These are phyloP conservation scores for Blastomyces percursus DNA, from an alignment of 2,329 filamentous ascomycete species.

Conservation along the genomic window DNA sequence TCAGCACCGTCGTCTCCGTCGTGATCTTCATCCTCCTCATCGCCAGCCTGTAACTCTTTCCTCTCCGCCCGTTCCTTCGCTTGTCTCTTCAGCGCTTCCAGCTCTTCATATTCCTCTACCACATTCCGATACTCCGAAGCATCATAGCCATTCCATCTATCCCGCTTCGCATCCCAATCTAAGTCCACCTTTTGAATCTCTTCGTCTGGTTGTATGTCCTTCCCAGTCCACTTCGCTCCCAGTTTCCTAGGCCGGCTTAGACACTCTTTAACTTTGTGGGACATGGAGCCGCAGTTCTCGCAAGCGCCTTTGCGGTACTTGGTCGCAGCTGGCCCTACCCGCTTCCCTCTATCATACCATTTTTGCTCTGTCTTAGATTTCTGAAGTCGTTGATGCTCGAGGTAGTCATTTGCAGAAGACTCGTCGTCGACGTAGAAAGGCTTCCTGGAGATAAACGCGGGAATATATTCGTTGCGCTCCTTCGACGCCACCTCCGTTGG, in stretches of 20 bases:
- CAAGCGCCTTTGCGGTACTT: conserved; percentile 97
- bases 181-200: conserved; percentile 72
- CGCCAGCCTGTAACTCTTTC: conserved; percentile 41
- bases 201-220: conserved; percentile 89
- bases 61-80: conserved; percentile 41
- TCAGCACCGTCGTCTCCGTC: conserved; percentile 36
- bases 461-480: conserved; percentile 97
- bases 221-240: conserved; percentile 84
- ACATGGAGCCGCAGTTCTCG: conserved; percentile 96
- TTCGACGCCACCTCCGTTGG: conserved; percentile 50
- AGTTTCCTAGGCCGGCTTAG: conserved; percentile 76
- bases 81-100: conserved; percentile 61
- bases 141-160: conserved; percentile 98
- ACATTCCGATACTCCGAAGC: conserved; percentile 72
- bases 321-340: conserved; percentile 73
- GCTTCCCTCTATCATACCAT: conserved; percentile 90
- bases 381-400: conserved; percentile 87
- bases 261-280: conserved; percentile 91
- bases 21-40: conserved; percentile 49
- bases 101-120: conserved; percentile 77
- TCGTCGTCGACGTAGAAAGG: conserved; percentile 87
- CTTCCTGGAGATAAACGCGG: conserved; percentile 93
- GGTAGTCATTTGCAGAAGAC: conserved; percentile 68
- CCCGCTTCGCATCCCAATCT: conserved; percentile 94
- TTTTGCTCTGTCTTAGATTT: conserved; percentile 59